Conservation (phyloP, 1,139 yeast species). For the Geotrichum candidum region DNA sequence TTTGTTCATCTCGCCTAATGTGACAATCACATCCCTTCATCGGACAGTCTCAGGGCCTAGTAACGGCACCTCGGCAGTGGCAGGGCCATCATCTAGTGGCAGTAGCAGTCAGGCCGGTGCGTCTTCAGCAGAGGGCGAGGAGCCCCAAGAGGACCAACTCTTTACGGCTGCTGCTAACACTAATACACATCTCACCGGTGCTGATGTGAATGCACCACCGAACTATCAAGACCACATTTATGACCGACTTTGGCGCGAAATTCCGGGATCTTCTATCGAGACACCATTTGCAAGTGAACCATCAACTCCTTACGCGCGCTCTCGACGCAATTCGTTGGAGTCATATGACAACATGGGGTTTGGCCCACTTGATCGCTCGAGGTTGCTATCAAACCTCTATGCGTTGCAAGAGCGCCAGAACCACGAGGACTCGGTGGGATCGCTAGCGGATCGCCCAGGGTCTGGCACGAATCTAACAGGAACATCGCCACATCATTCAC, state of each 20-base stretch:
- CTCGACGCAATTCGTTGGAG: constrained; percentile 23
- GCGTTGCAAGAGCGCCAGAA: constrained; percentile 28
- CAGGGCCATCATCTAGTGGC: constrained; percentile 19
- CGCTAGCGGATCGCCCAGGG: constrained; percentile 5
- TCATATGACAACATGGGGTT: constrained; percentile 18
- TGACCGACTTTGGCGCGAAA: constrained; percentile 76
- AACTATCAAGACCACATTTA: constrained; percentile 78
- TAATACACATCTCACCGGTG: neutral
- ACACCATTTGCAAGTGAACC: constrained; percentile 53
- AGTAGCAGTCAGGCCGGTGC: constrained; percentile 28
- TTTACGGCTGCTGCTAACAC: constrained; percentile 8
- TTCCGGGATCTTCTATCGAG: constrained; percentile 48
- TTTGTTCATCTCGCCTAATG: constrained; percentile 74
- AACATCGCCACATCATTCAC: constrained; percentile 4
- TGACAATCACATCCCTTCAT: constrained; percentile 44
- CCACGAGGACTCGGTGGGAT: constrained; percentile 17
- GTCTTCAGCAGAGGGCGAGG: constrained; percentile 13
- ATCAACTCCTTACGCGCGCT: constrained; percentile 39
- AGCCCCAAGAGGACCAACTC: constrained; percentile 12
- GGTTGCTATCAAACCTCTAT: constrained; percentile 29
- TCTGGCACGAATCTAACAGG: constrained; percentile 8
- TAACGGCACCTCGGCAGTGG: constrained; percentile 15
- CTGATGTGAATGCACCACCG: constrained; percentile 67
- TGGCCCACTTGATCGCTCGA: constrained; percentile 29
- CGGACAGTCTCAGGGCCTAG: constrained; percentile 39